Conservation (phyloP, 345 rosid genomes). For the Salix udensis region DNA sequence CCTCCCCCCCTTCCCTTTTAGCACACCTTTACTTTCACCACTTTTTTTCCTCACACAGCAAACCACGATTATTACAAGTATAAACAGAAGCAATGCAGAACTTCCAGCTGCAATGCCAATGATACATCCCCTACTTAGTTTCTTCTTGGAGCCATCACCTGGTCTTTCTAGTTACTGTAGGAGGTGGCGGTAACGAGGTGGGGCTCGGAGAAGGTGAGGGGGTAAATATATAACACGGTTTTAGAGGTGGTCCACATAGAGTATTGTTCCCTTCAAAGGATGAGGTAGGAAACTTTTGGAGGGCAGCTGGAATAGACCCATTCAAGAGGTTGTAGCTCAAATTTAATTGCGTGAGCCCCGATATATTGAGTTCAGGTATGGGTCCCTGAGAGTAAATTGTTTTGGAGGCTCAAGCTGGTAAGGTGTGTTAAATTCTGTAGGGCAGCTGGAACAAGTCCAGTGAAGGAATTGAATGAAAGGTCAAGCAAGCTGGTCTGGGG, state of each 20-base stretch:
- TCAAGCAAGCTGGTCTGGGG: conserved; percentile 54
- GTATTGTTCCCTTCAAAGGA: conserved; percentile 65
- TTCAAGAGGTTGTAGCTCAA: conserved; percentile 69
- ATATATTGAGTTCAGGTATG: conserved; percentile 52
- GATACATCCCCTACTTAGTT: conserved; percentile 48
- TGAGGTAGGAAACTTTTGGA: conserved; percentile 60
- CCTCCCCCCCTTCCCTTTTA: conserved; percentile 52
- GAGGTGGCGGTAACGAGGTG: conserved; percentile 16
- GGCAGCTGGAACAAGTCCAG: conserved; percentile 57
- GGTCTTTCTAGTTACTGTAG: conserved; percentile 25
- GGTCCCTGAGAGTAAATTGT: conserved; percentile 67
- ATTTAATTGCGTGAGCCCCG: conserved; percentile 58
- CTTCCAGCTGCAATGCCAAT: conserved; percentile 68
- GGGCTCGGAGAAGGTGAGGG: conserved; percentile 50
- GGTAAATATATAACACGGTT: conserved; percentile 38
- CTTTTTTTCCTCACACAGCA: conserved; percentile 57
- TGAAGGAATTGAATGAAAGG: conserved; percentile 67
- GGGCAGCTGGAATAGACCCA: conserved; percentile 68
- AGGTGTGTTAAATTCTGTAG: conserved; percentile 53
- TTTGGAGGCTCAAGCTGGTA: conserved; percentile 55
- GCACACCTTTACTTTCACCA: conserved; percentile 27
- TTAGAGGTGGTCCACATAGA: conserved; percentile 69
- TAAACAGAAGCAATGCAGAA: conserved; percentile 39
- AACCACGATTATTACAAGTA: conserved; percentile 42
- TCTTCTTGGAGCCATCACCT: conserved; percentile 31